These are phyloP conservation scores for Cyberlindnera mississippiensis DNA, from an alignment of 805 yeast genomes.

Conservation along the genomic window DNA sequence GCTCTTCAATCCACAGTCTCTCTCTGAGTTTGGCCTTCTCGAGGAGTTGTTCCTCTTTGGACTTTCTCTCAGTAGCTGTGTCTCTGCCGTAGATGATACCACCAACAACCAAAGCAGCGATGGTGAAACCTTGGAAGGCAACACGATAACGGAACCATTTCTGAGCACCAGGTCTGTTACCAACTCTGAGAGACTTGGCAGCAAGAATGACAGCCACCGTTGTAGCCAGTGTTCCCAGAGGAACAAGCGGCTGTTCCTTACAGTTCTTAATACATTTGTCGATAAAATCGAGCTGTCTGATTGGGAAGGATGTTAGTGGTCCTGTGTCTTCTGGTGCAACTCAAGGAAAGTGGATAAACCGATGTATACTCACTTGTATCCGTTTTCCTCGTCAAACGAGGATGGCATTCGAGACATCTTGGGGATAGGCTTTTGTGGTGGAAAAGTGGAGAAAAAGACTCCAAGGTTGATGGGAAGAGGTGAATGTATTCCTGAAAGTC, in stretches of 20 bases:
- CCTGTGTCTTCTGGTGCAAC: background rate
- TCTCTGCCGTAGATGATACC: conserved; percentile 63
- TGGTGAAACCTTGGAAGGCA: conserved; percentile 77
- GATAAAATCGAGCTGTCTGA: conserved; percentile 42
- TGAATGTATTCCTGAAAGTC: too few species aligned
- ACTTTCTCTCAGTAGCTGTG: conserved; percentile 38
- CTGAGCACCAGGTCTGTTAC: conserved; percentile 74
- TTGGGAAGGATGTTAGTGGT: background rate
- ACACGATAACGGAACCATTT: conserved; percentile 88
- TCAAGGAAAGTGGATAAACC: background rate
- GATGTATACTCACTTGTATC: conserved; percentile 21
- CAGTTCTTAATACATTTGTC: conserved; percentile 59
- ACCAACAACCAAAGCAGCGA: conserved; percentile 79
- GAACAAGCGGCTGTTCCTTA: conserved; percentile 86
- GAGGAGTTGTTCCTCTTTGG: conserved; percentile 60
- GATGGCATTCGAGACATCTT: conserved; percentile 32
- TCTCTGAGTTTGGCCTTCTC: conserved; percentile 86
- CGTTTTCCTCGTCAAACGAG: conserved; percentile 31
- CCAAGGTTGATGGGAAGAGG: too few species aligned
- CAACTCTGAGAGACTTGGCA: conserved; percentile 66
- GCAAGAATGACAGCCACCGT: conserved; percentile 79
- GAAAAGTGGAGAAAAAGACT: too few species aligned
- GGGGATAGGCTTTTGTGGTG: too few species aligned
- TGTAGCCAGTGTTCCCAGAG: conserved; percentile 75
- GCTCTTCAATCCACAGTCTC: conserved; percentile 80